These are phyloP conservation scores for Batkoa obscura DNA, from an alignment of 371 early-diverging fungal species.

Conservation along the genomic window DNA sequence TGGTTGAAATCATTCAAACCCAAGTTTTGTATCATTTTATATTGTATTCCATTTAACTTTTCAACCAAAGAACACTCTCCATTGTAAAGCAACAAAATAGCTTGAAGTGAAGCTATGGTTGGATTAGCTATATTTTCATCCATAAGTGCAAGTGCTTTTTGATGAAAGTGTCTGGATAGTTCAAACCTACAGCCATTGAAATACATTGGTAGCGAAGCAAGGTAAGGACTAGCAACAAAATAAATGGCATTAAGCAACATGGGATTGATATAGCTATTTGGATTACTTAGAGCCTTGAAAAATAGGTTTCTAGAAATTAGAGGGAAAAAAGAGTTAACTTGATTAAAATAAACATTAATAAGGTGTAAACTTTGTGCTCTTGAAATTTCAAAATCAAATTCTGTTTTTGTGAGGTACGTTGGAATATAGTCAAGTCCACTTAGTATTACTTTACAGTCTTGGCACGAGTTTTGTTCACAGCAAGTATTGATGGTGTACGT, in stretches of 20 bases:
- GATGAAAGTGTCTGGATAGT: neutral
- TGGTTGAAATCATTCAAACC: neutral
- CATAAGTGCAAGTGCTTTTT: neutral
- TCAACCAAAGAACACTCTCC: neutral
- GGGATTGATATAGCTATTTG: neutral
- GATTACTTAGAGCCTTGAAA: neutral
- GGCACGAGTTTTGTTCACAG: neutral
- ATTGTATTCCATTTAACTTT: neutral
- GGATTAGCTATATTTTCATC: neutral
- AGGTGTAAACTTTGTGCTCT: neutral
- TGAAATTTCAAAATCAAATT: neutral
- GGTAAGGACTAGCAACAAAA: neutral
- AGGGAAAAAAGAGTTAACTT: neutral
- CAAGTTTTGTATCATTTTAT: neutral
- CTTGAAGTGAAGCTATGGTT: neutral
- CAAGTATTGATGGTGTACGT: neutral
- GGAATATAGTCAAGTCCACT: neutral
- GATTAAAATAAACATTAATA: neutral
- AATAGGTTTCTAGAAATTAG: neutral
- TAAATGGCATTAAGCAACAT: slow-evolving; percentile 1
- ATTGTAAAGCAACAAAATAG: neutral
- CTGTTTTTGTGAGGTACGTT: neutral
- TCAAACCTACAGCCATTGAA: neutral
- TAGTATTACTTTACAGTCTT: neutral
- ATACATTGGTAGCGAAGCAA: neutral